A percentile compares a stretch with the other conserved stretches of the same genome.
These are phyloP conservation scores for Pistacia integerrima DNA, from an alignment of 345 rosid species.

Conservation along the genomic window DNA sequence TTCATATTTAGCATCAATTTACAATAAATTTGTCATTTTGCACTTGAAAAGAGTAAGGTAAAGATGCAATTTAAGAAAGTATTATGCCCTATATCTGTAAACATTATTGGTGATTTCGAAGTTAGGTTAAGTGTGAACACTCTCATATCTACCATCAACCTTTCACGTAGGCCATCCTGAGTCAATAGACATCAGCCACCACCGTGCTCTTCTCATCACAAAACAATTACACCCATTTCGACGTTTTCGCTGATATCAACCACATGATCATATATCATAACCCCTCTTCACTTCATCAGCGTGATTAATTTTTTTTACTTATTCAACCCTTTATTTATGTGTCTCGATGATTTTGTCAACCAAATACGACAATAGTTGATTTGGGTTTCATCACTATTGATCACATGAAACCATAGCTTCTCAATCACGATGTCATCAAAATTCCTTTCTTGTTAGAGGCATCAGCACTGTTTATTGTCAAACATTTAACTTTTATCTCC, in stretches of 20 bases:
- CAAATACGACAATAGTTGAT: not conserved
- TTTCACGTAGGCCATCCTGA: not conserved
- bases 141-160: not conserved
- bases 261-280: not conserved
- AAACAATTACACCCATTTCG: not conserved
- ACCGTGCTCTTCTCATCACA: not conserved
- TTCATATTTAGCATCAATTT: no score
- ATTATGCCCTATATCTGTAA: no score
- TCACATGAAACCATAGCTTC: not conserved
- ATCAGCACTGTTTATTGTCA: not conserved
- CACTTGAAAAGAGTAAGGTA: no score
- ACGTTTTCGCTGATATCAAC: not conserved
- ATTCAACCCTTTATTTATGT: not conserved
- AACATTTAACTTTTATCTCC: not conserved
- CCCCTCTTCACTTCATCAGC: not conserved
- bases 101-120: no score
- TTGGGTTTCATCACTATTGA: constrained; percentile 17
- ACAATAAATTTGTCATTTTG: no score
- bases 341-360: constrained; percentile 8
- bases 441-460: not conserved
- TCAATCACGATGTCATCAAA: not conserved
- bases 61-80: no score
- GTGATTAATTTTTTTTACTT: not conserved
- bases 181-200: not conserved
- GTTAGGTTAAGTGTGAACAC: not conserved